These are phyloP conservation scores for Diaporthe batatas DNA, from an alignment of 2,329 filamentous ascomycete species.

Conservation along the genomic window DNA sequence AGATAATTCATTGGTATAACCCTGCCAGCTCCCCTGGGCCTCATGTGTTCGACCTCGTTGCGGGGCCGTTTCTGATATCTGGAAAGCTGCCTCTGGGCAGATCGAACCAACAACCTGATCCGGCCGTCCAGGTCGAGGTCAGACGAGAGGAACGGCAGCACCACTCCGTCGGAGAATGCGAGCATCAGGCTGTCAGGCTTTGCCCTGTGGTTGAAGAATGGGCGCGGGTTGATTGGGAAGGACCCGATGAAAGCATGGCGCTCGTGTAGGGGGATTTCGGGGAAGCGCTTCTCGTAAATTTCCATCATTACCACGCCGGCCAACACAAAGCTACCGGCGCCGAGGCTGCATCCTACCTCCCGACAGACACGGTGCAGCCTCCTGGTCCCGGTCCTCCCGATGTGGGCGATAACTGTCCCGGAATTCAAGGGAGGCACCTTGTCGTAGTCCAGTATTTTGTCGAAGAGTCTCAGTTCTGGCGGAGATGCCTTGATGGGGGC, in stretches of 20 bases:
- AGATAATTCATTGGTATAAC: constrained; percentile 38
- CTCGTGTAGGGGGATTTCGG: constrained; percentile 23
- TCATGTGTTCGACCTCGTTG: constrained; percentile 32
- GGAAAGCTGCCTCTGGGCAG: constrained; percentile 39
- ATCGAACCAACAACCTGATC: constrained; percentile 38
- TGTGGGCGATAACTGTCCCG: constrained; percentile 39
- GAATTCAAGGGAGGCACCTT: constrained; percentile 45
- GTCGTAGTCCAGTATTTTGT: constrained; percentile 44
- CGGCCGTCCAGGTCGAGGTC: constrained; percentile 37
- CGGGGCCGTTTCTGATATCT: constrained; percentile 37
- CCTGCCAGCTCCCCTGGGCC: constrained; percentile 30
- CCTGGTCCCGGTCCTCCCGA: constrained; percentile 38
- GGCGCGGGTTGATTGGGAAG: constrained; percentile 40
- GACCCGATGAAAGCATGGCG: constrained; percentile 37
- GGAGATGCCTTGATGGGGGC: constrained; percentile 33
- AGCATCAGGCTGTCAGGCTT: constrained; percentile 38
- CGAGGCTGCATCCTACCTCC: constrained; percentile 45
- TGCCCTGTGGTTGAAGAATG: constrained; percentile 35
- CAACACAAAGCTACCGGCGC: constrained; percentile 45
- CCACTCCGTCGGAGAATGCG: constrained; percentile 38
- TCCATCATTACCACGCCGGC: constrained; percentile 47
- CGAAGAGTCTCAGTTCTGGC: constrained; percentile 41
- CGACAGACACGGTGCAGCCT: constrained; percentile 45
- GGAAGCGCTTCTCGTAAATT: constrained; percentile 43
- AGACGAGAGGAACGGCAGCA: constrained; percentile 36